Evolutionary conservation across 345 rosid species (phyloP).

Genomic region (Lagerstroemia speciosa): DNA sequence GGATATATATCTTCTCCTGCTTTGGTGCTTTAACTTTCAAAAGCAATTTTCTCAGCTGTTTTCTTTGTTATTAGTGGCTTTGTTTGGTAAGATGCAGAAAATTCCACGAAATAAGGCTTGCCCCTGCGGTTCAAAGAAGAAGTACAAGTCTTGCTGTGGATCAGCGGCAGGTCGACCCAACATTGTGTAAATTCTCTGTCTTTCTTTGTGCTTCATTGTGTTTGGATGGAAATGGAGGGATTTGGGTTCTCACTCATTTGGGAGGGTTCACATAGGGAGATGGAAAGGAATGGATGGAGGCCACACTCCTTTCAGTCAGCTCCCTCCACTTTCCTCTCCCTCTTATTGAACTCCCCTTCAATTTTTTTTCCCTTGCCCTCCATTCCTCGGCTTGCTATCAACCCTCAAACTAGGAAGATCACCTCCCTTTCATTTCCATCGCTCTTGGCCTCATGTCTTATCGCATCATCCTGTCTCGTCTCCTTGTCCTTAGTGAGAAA

Average conservation of each 20-base stretch:
- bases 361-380: too few species aligned
- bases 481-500: too few species aligned
- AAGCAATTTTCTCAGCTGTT: not conserved
- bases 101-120: constrained; percentile 62
- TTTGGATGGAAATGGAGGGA: not conserved
- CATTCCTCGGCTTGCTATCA: too few species aligned
- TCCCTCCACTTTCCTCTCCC: too few species aligned
- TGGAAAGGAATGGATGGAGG: too few species aligned
- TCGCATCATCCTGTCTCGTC: too few species aligned
- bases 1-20: not conserved
- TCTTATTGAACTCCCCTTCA: too few species aligned
- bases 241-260: not conserved
- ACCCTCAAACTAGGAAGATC: too few species aligned
- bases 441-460: too few species aligned
- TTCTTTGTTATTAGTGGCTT: not conserved
- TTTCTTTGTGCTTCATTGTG: not conserved
- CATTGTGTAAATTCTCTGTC: constrained; percentile 31
- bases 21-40: not conserved
- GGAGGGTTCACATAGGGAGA: too few species aligned
- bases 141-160: constrained; percentile 87
- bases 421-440: too few species aligned
- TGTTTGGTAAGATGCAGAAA: constrained; percentile 28
- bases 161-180: constrained; percentile 52
- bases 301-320: too few species aligned
- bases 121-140: constrained; percentile 86